Evolutionary conservation across 2,329 filamentous ascomycete species (phyloP).

Genomic region (Verruconis gallopava): DNA sequence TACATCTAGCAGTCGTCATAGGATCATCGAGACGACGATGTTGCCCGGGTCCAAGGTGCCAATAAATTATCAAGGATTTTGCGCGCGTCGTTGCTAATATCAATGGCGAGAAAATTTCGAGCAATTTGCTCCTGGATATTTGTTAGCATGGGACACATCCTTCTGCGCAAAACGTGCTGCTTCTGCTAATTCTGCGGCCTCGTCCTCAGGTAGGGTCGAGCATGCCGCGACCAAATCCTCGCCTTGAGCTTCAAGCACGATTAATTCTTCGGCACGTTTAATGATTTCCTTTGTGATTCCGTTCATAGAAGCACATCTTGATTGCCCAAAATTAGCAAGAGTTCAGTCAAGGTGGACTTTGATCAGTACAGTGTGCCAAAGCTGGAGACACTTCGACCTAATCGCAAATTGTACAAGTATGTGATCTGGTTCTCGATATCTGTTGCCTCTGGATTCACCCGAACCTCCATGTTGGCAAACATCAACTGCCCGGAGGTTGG

Average conservation of each 20-base stretch:
- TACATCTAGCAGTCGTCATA: too few relatives aligned
- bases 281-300: slow-evolving; percentile 64
- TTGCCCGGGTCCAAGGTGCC: too few relatives aligned
- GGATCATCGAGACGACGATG: too few relatives aligned
- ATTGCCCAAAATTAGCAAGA: slow-evolving; percentile 8
- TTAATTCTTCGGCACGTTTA: slow-evolving; percentile 61
- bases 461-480: slow-evolving; percentile 62
- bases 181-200: slow-evolving; percentile 52
- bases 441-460: slow-evolving; percentile 39
- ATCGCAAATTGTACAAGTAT: slow-evolving; percentile 56
- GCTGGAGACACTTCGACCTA: slow-evolving; percentile 62
- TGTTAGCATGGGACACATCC: slow-evolving; percentile 9
- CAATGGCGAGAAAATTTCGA: slow-evolving; percentile 28
- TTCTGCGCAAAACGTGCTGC: slow-evolving; percentile 38
- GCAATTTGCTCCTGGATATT: slow-evolving; percentile 28
- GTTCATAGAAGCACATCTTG: slow-evolving; percentile 65
- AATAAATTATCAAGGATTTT: slow-evolving; percentile 27
- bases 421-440: slow-evolving; percentile 50
- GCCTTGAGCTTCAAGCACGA: slow-evolving; percentile 52
- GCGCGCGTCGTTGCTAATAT: slow-evolving; percentile 23
- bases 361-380: slow-evolving; percentile 65
- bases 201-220: slow-evolving; percentile 49
- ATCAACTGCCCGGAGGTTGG: slow-evolving; percentile 35
- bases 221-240: slow-evolving; percentile 67
- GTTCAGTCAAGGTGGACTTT: too few relatives aligned